phyloP scores from a whole-genome alignment of 306 rosid genomes.

The Abrus precatorius region DNA sequence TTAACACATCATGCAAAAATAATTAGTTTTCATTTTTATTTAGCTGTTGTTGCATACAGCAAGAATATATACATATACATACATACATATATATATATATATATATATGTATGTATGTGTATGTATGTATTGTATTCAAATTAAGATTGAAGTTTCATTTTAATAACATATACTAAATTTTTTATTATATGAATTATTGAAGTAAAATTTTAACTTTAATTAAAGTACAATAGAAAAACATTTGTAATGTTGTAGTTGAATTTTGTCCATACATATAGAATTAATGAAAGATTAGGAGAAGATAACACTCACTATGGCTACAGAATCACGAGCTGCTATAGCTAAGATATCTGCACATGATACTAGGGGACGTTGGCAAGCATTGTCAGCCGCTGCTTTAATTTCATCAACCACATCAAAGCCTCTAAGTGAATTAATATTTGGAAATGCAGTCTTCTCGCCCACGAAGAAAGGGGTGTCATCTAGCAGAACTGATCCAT shows the following conservation, averaged over 20 bases:
- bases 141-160: too few relatives aligned
- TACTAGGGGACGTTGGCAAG: conserved; percentile 44
- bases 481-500: conserved; percentile 57
- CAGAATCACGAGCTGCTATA: conserved; percentile 62
- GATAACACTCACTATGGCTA: conserved; percentile 43
- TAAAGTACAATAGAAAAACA: too few relatives aligned
- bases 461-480: conserved; percentile 45
- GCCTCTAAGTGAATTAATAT: conserved; percentile 52
- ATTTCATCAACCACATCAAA: conserved; percentile 54
- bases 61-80: too few relatives aligned
- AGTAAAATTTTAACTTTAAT: too few relatives aligned
- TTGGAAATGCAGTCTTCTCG: conserved; percentile 54
- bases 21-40: background rate
- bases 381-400: conserved; percentile 48
- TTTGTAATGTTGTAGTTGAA: too few relatives aligned
- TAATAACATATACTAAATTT: too few relatives aligned
- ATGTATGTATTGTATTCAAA: too few relatives aligned
- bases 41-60: too few relatives aligned
- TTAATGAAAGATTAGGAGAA: background rate
- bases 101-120: too few relatives aligned
- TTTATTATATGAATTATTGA: too few relatives aligned
- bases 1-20: background rate
- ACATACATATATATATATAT: too few relatives aligned
- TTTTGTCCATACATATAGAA: too few relatives aligned
- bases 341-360: conserved; percentile 65